These are phyloP conservation scores for Salvia sclarea DNA, from an alignment of 305 asterid genomes.

Conservation along the genomic window DNA sequence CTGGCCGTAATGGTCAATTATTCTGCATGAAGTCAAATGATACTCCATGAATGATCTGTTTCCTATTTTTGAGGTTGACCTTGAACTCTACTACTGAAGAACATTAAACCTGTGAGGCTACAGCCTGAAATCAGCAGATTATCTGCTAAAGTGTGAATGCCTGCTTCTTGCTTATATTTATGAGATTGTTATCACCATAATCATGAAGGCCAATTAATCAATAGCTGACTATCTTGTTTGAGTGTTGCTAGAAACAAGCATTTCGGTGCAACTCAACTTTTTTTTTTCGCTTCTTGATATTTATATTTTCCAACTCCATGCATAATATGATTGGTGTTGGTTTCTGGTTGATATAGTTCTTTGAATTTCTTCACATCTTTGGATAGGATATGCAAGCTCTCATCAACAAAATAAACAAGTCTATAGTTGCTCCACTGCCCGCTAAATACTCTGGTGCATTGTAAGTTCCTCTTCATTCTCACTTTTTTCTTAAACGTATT, in stretches of 20 bases:
- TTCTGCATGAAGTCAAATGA: slow-evolving; percentile 11
- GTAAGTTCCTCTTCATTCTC: slow-evolving; percentile 48
- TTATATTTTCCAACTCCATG: background rate
- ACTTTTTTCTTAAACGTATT: slow-evolving; percentile 1
- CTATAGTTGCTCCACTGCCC: slow-evolving; percentile 85
- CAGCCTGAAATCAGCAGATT: slow-evolving; percentile 16
- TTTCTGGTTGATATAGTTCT: slow-evolving; percentile 27
- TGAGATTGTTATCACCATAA: slow-evolving; percentile 7
- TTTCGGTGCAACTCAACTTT: slow-evolving; percentile 25
- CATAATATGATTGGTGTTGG: slow-evolving; percentile 16
- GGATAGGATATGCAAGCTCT: slow-evolving; percentile 94
- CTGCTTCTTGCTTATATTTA: background rate
- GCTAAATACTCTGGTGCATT: slow-evolving; percentile 77
- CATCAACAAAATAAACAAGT: slow-evolving; percentile 88
- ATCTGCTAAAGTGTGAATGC: background rate
- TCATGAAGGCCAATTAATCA: slow-evolving; percentile 1
- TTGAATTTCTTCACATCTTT: slow-evolving; percentile 30
- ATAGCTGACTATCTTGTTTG: slow-evolving; percentile 3
- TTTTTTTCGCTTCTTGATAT: slow-evolving; percentile 23
- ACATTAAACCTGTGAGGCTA: background rate
- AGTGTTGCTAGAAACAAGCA: slow-evolving; percentile 19
- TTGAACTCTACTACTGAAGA: slow-evolving; percentile 18
- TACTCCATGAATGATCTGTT: background rate
- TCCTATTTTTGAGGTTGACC: slow-evolving; percentile 12
- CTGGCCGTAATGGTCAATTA: background rate